Evolutionary conservation across 495 filamentous ascomycete genomes (phyloP), one percentile per base, ranked within the genome.

Genomic region (Viridothelium virens): DNA sequence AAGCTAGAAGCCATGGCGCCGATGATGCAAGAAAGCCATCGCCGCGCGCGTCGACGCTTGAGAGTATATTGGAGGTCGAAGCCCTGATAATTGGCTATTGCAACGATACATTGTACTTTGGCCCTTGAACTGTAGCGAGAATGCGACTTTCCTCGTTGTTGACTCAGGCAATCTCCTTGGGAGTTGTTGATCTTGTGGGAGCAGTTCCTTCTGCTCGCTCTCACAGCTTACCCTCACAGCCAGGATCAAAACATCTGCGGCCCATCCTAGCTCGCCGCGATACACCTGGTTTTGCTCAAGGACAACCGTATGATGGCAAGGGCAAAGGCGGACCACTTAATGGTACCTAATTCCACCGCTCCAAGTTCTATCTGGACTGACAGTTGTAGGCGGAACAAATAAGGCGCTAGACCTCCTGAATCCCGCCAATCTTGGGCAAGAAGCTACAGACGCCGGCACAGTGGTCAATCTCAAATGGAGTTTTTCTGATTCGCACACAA

Each of bases 401-500:
- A 7, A 14, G 14, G 41, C 41, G 14, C 6, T 44, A 14, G 41
- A 44, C 41, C 14, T 14, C 6, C 14, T 14, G 7, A 44, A 44
- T 44, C 41, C 41, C 7, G 41, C 6, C 14, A 44, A 44, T 44
- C 41, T 44, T 44, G 41, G 41, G 6, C 41, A 44, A 44, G 41
- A 44, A 44, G 41, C 41, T 44, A 44, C 41, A 44, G 41, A 44
- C 14, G 41, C 41, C 41, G 41, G 41, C 7, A 44, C 41, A 14
- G 41, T 44, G 14, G 41, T 44, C 14, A 44, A 44, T 14, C 14
- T 44, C 7, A 44, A 44, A 44, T 44, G 86, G 86, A 85, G 82
- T 65, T 88, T 88, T 74, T 84, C 83, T 3, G 86, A 88, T 71
- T 87, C 85, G 18, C 86, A 88, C 72, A 78, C 85, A 12, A 79